A percentile compares a stretch with the other conserved stretches of the same genome.
Evolutionary conservation across 495 filamentous ascomycete genomes (phyloP).

Genomic region (Bathelium albidoporum): DNA sequence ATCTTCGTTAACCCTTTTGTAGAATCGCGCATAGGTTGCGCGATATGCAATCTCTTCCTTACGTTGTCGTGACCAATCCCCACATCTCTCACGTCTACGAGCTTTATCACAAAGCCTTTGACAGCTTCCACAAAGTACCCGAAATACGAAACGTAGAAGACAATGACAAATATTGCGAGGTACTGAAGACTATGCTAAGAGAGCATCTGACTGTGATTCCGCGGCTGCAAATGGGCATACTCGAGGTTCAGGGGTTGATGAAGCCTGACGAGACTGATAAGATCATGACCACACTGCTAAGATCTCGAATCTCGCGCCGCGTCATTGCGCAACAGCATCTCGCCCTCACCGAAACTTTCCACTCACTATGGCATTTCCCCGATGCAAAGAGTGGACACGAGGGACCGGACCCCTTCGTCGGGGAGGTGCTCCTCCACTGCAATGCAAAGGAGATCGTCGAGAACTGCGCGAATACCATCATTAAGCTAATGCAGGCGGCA

Average conservation of each 20-base stretch:
- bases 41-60: conserved; percentile 94
- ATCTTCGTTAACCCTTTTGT: not conserved
- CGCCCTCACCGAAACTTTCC: conserved; percentile 91
- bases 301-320: conserved; percentile 88
- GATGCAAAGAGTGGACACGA: conserved; percentile 47
- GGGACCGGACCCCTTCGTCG: conserved; percentile 78
- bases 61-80: conserved; percentile 89
- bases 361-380: conserved; percentile 84
- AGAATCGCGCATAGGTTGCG: conserved; percentile 88
- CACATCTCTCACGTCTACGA: conserved; percentile 93
- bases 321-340: conserved; percentile 98
- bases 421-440: conserved; percentile 91
- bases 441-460: conserved; percentile 83
- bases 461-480: conserved; percentile 63
- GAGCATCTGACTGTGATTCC: conserved; percentile 93
- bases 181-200: conserved; percentile 65
- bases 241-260: conserved; percentile 75
- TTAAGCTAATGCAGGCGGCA: conserved; percentile 56
- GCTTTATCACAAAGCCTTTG: conserved; percentile 91
- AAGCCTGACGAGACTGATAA: conserved; percentile 69
- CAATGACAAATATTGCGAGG: conserved; percentile 79
- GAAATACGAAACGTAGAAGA: conserved; percentile 81
- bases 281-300: conserved; percentile 89
- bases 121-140: conserved; percentile 68
- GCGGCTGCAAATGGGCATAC: conserved; percentile 82